Percentiles rank a stretch among this genome's conserved stretches.
Conservation (phyloP, 164 flowering plant species). For the Umbellularia californica region DNA sequence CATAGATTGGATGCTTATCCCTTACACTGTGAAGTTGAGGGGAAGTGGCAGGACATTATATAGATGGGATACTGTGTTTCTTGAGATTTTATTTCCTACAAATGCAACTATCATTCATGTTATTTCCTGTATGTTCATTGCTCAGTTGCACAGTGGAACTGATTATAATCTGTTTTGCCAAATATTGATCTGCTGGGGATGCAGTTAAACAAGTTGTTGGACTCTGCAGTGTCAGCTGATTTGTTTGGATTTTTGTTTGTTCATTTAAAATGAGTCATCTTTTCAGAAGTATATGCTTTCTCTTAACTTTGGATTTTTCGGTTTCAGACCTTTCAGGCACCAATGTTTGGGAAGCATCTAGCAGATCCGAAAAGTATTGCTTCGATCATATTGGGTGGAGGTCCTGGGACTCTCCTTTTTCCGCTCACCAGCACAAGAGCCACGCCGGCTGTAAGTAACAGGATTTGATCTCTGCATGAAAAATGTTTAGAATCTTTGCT, state of each 20-base stretch:
- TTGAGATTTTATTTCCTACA: no score
- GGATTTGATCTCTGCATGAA: background rate
- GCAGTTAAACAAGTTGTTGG: no score
- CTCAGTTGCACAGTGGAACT: no score
- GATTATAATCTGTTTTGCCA: no score
- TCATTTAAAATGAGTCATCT: no score
- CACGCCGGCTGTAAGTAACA: conserved; percentile 17
- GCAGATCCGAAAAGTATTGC: conserved; percentile 18
- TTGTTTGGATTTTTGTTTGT: no score
- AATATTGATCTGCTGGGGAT: no score
- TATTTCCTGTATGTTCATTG: no score
- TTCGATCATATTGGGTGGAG: conserved; percentile 23
- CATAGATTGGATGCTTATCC: background rate
- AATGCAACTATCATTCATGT: no score
- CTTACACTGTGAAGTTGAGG: background rate
- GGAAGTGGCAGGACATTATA: background rate
- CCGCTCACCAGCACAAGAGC: conserved; percentile 22
- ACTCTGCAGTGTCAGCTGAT: no score
- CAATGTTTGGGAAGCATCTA: conserved; percentile 3
- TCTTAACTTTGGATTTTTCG: background rate
- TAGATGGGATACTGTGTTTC: no score
- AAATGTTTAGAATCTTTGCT: background rate
- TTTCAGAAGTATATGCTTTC: no score
- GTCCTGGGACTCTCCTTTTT: conserved; percentile 18
- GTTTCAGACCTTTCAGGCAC: conserved; percentile 16